phyloP scores from a whole-genome alignment of 2,329 filamentous ascomycete species.

The Xylariaceae sp. region DNA sequence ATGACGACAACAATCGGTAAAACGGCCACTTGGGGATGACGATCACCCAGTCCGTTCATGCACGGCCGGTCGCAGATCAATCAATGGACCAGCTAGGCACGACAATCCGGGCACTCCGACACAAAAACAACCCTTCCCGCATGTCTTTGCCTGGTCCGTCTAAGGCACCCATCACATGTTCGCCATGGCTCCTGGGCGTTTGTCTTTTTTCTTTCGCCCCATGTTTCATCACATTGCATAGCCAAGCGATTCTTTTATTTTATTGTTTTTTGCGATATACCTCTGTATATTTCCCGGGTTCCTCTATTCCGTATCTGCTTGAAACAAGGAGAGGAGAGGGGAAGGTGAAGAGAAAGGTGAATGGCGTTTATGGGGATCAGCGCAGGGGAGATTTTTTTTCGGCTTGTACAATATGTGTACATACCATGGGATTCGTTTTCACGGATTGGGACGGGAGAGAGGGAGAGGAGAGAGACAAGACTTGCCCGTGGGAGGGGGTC shows the following conservation, averaged over 20 bases:
- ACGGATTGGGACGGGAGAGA: slow-evolving; percentile 14
- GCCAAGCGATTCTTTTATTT: slow-evolving; percentile 9
- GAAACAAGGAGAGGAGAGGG: not conserved
- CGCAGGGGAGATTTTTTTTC: slow-evolving; percentile 9
- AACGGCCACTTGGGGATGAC: not conserved
- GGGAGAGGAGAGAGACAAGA: slow-evolving; percentile 1
- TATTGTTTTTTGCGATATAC: not conserved
- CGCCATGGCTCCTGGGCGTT: slow-evolving; percentile 6
- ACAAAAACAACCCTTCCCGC: not conserved
- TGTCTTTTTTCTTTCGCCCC: too few species aligned
- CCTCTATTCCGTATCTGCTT: not conserved
- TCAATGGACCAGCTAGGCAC: slow-evolving; percentile 4
- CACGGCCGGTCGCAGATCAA: not conserved
- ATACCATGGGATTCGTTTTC: not conserved
- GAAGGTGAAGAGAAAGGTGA: not conserved
- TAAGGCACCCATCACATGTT: not conserved
- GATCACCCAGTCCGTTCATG: not conserved
- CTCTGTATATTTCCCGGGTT: slow-evolving; percentile 6
- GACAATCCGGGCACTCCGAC: not conserved
- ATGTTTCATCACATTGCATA: slow-evolving; percentile 9
- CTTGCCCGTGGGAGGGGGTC: not conserved
- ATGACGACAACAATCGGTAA: not conserved
- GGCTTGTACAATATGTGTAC: not conserved
- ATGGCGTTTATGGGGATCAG: slow-evolving; percentile 8
- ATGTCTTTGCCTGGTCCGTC: not conserved